A percentile compares a stretch with the other conserved stretches of the same genome.
These are phyloP conservation scores for Petunia axillaris DNA, from an alignment of 257 asterid genomes.

Conservation along the genomic window DNA sequence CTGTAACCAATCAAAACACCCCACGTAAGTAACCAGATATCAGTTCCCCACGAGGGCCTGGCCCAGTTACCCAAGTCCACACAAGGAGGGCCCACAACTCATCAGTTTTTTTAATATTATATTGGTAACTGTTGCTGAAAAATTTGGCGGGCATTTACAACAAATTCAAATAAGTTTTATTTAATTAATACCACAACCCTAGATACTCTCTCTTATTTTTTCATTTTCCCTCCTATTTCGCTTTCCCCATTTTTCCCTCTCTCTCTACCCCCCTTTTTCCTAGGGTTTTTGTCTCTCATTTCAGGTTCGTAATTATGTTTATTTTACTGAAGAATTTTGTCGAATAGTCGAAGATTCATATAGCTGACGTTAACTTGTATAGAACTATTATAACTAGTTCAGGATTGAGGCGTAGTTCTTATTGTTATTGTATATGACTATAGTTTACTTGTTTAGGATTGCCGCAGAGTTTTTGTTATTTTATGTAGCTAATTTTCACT, in stretches of 20 bases:
- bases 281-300: constrained; percentile 15
- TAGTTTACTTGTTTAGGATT: too few species aligned
- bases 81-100: neutral
- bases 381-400: too few species aligned
- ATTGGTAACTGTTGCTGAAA: neutral
- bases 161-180: neutral
- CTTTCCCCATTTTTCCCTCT: neutral
- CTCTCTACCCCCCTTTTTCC: neutral
- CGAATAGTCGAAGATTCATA: neutral
- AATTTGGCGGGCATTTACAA: constrained; percentile 27
- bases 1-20: neutral
- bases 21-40: neutral
- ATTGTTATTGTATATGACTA: too few species aligned
- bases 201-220: neutral
- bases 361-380: neutral
- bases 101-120: neutral
- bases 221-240: too few species aligned
- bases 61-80: neutral
- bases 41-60: neutral
- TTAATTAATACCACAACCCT: neutral
- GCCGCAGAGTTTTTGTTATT: too few species aligned
- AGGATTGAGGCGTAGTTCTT: too few species aligned
- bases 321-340: too few species aligned
- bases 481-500: too few species aligned
- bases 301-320: neutral